Conservation (phyloP, 345 rosid genomes). For the Brassica napus region Da-Ae NC_063452.1:51813501-51814000, state of each 20-base stretch:
- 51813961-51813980: too few species aligned
- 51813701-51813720: background rate
- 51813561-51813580: background rate
- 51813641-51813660: background rate
- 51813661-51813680: background rate
- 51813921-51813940: background rate
- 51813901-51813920: background rate
- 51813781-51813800: background rate
- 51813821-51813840: background rate
- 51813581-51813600: too few species aligned
- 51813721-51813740: background rate
- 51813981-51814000: too few species aligned
- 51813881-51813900: background rate
- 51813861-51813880: background rate
- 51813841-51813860: background rate
- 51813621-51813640: background rate
- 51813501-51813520: background rate
- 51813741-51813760: background rate
- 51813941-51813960: too few species aligned
- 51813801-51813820: background rate
- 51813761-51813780: background rate
- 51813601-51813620: background rate
- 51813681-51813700: background rate
- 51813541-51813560: background rate
- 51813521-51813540: background rate